A percentile compares a stretch with the other conserved stretches of the same genome.
phyloP scores from a whole-genome alignment of 345 rosid genomes.

The Hibiscus tridactylites region DNA sequence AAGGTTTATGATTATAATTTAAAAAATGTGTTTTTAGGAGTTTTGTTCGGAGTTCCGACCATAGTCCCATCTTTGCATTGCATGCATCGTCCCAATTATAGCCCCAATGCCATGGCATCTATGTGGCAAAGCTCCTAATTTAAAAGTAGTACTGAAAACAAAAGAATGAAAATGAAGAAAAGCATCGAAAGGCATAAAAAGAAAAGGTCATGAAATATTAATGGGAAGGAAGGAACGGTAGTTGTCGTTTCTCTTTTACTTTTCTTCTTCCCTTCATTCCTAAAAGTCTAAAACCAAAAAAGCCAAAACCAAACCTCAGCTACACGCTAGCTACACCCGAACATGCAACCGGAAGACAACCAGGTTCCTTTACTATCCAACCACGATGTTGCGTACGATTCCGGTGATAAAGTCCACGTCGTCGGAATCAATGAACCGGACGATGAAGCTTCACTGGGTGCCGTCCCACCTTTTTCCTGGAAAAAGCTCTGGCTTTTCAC shows the following conservation, averaged over 20 bases:
- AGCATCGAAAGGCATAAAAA: background rate
- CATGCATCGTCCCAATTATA: too few species aligned
- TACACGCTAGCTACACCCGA: background rate
- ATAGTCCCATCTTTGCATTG: too few species aligned
- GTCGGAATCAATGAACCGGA: constrained; percentile 33
- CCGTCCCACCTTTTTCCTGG: constrained; percentile 78
- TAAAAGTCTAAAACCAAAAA: background rate
- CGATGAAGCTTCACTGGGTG: constrained; percentile 10
- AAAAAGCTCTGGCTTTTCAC: constrained; percentile 85
- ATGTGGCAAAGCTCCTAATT: too few species aligned
- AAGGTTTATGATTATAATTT: too few species aligned
- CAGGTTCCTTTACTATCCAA: constrained; percentile 27
- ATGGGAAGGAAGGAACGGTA: background rate
- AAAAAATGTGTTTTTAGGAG: too few species aligned
- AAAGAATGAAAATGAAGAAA: too few species aligned
- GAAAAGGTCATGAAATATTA: too few species aligned
- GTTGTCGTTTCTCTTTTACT: background rate
- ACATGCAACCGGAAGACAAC: constrained; percentile 16
- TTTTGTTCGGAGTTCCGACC: too few species aligned
- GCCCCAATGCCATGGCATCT: too few species aligned
- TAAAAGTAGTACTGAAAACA: too few species aligned
- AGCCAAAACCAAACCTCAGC: background rate
- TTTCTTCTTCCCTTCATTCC: background rate
- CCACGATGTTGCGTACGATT: constrained; percentile 50
- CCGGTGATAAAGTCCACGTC: constrained; percentile 57